Conservation (phyloP, 345 rosid species). For the Linum trigynum region DNA sequence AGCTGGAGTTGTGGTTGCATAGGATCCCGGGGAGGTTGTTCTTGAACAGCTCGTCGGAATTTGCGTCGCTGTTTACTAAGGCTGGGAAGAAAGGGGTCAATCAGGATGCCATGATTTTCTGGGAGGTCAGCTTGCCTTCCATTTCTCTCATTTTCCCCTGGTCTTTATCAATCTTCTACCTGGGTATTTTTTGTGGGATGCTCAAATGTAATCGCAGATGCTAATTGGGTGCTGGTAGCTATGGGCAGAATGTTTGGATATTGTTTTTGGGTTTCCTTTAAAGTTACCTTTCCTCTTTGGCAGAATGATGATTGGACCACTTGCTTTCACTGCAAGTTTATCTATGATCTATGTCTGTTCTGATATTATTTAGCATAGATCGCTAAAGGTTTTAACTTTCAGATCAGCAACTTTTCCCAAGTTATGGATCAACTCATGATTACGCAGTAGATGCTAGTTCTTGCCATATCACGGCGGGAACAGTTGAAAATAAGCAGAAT, state of each 20-base stretch:
- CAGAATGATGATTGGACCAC: not conserved
- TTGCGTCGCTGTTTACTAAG: constrained; percentile 9
- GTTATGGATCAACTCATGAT: not conserved
- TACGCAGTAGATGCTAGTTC: not conserved
- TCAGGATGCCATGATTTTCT: constrained; percentile 12
- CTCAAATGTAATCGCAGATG: not conserved
- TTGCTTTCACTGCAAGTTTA: no score
- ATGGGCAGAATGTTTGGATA: not conserved
- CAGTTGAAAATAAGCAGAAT: not conserved
- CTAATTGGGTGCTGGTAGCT: not conserved
- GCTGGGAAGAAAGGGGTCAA: constrained; percentile 15
- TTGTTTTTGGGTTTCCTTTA: not conserved
- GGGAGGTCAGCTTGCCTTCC: constrained; percentile 6
- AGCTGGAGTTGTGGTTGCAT: not conserved
- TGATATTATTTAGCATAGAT: not conserved
- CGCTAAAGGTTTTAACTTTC: no score
- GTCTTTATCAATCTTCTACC: not conserved
- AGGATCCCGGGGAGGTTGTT: constrained; percentile 4
- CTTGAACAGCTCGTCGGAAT: not conserved
- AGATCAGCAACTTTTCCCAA: not conserved
- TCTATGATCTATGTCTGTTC: not conserved
- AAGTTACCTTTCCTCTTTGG: not conserved
- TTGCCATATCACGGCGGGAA: not conserved
- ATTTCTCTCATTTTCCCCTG: not conserved
- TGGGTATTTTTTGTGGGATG: not conserved